Base-by-base conservation (phyloP, 306 rosid genomes). In the Lathyrus sativus region DNA sequence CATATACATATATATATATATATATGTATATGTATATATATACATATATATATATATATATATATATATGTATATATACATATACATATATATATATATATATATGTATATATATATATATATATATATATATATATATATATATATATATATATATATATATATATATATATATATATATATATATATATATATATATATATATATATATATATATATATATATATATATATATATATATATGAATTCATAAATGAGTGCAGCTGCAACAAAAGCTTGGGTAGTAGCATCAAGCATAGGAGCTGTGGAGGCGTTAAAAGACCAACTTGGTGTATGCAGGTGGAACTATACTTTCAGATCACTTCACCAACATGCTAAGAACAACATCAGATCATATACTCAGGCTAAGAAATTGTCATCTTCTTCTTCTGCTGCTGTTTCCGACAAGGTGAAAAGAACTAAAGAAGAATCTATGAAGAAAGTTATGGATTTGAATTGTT, bases 251-350 rank as follows among this genome's bases (percentile, higher is more conserved):
- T 13, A 14, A 57, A 88, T 83, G 89, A 88, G 86, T 42, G 72
- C 82, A 11, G 78, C 82, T 7, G 78, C 79, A 8, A 64, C 77
- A 60, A 80, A 75, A 64, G 89, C 92, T 2, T 89, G 98, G 98
- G 43, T 88, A 9, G 96, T 85, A 55, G 96, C 92, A 44, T 79
- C 91, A 0, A 92, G 98, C 69, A 88, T 92, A 3, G 98, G 89
- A 48, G 95, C 88, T 0, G 98, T 92, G 11, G 98, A 92, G 39
- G 92, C 92, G 0, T 55, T 89, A 71, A 92, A 92, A 45, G 98
- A 89, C 39, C 98, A 89, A 80, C 4, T 82, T 5, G 98, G 98
- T 0, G 71, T 89, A 0, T 92, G 92, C 78, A 81, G 96, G 50
- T 89, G 96, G 98, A 92, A 92, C 68, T 62, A 81, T 37, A 77